These are phyloP conservation scores for Tanacetum coccineum DNA, from an alignment of 129 eudicot genomes.

Conservation along the genomic window DNA sequence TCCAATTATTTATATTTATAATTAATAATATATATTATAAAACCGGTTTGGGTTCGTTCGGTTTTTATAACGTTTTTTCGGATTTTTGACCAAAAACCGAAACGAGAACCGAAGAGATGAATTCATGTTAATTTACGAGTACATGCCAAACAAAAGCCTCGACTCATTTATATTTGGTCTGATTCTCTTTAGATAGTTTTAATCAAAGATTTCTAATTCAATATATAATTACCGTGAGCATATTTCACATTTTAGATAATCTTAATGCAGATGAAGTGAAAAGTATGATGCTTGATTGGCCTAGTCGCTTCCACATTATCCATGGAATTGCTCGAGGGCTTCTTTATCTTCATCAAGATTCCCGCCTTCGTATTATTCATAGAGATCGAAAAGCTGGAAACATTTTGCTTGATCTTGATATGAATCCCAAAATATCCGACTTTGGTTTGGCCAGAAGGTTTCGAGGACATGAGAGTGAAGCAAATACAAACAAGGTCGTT, in stretches of 20 bases:
- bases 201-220: neutral
- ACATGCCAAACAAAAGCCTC: conserved; percentile 32
- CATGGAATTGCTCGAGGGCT: conserved; percentile 44
- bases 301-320: conserved; percentile 31
- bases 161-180: conserved; percentile 30
- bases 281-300: conserved; percentile 30
- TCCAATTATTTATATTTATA: too few relatives aligned
- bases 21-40: too few relatives aligned
- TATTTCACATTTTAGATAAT: neutral
- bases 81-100: too few relatives aligned
- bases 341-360: conserved; percentile 51
- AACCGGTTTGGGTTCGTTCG: too few relatives aligned
- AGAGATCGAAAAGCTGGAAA: conserved; percentile 40
- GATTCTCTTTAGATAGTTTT: neutral
- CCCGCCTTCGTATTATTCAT: conserved; percentile 41
- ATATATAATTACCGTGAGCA: too few relatives aligned
- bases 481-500: conserved; percentile 27
- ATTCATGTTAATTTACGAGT: too few relatives aligned
- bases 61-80: too few relatives aligned
- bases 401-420: conserved; percentile 31
- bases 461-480: conserved; percentile 18
- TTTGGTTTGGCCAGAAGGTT: conserved; percentile 41
- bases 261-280: conserved; percentile 11
- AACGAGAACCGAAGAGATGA: too few relatives aligned
- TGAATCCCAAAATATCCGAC: conserved; percentile 54